Evolutionary conservation across 768 basidiomycete genomes (phyloP).

Genomic region (Mycena leptocephala): DNA sequence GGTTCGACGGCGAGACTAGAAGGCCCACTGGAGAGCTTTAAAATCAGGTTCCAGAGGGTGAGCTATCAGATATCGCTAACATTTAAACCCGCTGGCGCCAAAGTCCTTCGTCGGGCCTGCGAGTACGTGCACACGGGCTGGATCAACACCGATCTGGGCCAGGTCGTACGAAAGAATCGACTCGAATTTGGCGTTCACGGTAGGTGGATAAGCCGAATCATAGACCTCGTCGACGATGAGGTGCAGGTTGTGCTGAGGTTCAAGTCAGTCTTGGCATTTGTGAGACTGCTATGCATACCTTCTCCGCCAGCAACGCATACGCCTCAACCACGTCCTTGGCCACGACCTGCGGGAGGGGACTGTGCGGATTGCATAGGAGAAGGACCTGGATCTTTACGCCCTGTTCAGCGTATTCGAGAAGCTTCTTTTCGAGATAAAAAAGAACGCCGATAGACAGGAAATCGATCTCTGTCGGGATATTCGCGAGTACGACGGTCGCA

Average conservation of each 20-base stretch:
- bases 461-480: constrained; percentile 14
- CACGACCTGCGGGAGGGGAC: constrained; percentile 44
- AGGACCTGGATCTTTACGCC: constrained; percentile 42
- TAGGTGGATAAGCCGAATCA: constrained; percentile 39
- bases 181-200: constrained; percentile 32
- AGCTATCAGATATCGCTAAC: not conserved
- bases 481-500: constrained; percentile 18
- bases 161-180: constrained; percentile 43
- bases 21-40: constrained; percentile 39
- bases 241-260: constrained; percentile 42
- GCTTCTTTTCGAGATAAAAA: constrained; percentile 35
- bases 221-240: constrained; percentile 50
- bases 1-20: constrained; percentile 36
- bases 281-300: constrained; percentile 1
- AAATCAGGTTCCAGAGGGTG: too few species aligned
- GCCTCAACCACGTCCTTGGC: constrained; percentile 38
- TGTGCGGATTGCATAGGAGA: constrained; percentile 50
- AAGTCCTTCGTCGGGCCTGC: constrained; percentile 52
- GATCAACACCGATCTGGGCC: constrained; percentile 35
- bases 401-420: constrained; percentile 26
- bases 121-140: constrained; percentile 43
- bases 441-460: constrained; percentile 34
- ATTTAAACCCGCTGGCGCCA: constrained; percentile 44
- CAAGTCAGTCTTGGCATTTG: constrained; percentile 10
- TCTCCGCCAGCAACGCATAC: constrained; percentile 35